Evolutionary conservation across 2,329 filamentous ascomycete species (phyloP).

Genomic region (Fusarium falciforme): DNA sequence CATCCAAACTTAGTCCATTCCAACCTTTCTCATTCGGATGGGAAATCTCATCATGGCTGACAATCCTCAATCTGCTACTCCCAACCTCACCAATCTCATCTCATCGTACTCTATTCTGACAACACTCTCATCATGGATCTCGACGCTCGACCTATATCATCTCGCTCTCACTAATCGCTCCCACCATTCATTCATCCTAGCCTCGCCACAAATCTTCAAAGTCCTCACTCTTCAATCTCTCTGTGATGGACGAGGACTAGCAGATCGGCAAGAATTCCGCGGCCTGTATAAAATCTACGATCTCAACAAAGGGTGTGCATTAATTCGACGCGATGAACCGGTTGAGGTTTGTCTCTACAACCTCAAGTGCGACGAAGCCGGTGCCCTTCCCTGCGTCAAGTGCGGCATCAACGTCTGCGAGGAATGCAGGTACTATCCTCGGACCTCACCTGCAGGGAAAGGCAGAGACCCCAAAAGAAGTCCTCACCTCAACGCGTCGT

Average conservation of each 20-base stretch:
- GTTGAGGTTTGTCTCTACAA: slow-evolving; percentile 28
- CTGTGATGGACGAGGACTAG: slow-evolving; percentile 30
- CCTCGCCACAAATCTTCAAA: slow-evolving; percentile 8
- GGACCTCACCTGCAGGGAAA: background rate
- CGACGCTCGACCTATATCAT: slow-evolving; percentile 25
- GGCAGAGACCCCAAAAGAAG: background rate
- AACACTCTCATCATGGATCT: slow-evolving; percentile 26
- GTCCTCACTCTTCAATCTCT: slow-evolving; percentile 10
- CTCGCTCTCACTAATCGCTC: slow-evolving; percentile 11
- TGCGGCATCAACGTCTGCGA: slow-evolving; percentile 35
- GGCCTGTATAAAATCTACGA: background rate
- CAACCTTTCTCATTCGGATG: background rate
- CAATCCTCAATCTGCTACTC: background rate
- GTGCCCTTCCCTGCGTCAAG: slow-evolving; percentile 21
- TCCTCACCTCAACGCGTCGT: slow-evolving; percentile 8
- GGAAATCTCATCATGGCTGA: background rate
- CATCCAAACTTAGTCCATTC: background rate
- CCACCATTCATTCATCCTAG: slow-evolving; percentile 1
- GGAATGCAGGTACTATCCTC: slow-evolving; percentile 31
- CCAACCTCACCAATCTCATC: slow-evolving; percentile 11
- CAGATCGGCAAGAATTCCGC: slow-evolving; percentile 1
- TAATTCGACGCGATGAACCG: slow-evolving; percentile 13
- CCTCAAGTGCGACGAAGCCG: slow-evolving; percentile 19
- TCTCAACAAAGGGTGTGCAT: background rate
- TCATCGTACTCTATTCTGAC: slow-evolving; percentile 30